Evolutionary conservation across 441 rosid genomes (phyloP).

Genomic region (Corymbia calophylla): DNA sequence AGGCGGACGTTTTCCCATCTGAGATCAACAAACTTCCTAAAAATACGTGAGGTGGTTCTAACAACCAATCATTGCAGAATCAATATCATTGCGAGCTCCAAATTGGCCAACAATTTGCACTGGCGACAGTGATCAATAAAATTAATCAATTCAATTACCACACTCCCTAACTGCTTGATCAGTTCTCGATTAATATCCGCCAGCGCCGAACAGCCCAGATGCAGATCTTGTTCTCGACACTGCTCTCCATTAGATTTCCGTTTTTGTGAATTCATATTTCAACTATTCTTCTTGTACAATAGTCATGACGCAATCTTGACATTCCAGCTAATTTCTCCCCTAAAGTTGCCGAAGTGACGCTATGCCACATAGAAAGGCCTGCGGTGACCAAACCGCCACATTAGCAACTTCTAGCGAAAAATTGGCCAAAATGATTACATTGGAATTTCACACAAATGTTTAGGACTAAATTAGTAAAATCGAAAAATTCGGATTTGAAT

Average conservation of each 20-base stretch:
- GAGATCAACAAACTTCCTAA: background rate
- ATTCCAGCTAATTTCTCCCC: background rate
- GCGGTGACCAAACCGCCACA: accelerated
- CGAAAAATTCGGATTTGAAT: background rate
- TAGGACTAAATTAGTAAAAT: accelerated
- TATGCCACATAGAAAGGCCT: background rate
- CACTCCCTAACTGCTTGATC: background rate
- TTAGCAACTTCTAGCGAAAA: accelerated
- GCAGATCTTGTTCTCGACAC: background rate
- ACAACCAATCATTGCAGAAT: background rate
- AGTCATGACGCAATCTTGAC: accelerated
- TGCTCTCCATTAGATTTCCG: background rate
- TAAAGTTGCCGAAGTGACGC: background rate
- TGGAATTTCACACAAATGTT: background rate
- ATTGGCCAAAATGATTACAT: background rate
- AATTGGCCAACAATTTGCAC: background rate
- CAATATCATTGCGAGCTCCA: background rate
- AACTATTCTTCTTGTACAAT: background rate
- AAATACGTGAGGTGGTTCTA: background rate
- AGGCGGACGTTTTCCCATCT: background rate
- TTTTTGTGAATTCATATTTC: background rate
- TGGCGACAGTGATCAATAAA: background rate
- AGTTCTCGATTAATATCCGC: background rate
- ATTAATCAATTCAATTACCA: background rate
- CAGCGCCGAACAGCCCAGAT: background rate